phyloP scores from a whole-genome alignment of 1,284 basidiomycete genomes.

The Ganoderma lingzhi region DNA sequence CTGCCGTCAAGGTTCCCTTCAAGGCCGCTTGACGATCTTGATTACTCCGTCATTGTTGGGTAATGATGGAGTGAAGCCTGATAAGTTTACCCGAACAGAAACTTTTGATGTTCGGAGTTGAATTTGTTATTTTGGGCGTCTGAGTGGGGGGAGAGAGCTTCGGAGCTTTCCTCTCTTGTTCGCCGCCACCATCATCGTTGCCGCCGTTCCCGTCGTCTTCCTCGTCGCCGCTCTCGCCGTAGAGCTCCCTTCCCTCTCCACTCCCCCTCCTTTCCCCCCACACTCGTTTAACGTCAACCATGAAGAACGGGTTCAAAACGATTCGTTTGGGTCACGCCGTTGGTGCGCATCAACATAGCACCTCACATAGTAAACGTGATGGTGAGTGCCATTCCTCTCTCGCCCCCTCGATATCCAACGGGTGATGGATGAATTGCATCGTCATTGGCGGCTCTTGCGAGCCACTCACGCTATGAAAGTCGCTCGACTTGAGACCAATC shows the following conservation, averaged over 20 bases:
- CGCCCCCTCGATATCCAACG: background rate
- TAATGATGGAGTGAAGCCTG: background rate
- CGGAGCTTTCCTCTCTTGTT: background rate
- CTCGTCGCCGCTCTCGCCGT: slow-evolving; percentile 21
- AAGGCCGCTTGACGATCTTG: background rate
- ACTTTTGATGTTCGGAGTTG: slow-evolving; percentile 3
- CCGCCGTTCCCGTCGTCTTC: slow-evolving; percentile 12
- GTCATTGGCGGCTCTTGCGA: background rate
- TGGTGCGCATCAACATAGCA: slow-evolving; percentile 17
- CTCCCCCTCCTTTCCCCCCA: slow-evolving; percentile 11
- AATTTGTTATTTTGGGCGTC: background rate
- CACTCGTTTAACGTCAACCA: slow-evolving; percentile 25
- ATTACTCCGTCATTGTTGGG: background rate
- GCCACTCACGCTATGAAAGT: background rate
- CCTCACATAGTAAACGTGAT: slow-evolving; percentile 30
- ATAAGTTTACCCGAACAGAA: background rate
- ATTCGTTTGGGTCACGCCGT: slow-evolving; percentile 33
- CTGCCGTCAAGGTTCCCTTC: too few species aligned
- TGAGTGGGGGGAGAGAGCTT: background rate
- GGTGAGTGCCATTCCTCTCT: slow-evolving; percentile 23
- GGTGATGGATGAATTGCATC: background rate
- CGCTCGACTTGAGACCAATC: background rate
- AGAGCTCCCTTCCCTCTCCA: slow-evolving; percentile 13
- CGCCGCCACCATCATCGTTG: slow-evolving; percentile 17
- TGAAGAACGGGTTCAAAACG: slow-evolving; percentile 33